Evolutionary conservation across 1,284 basidiomycete genomes (phyloP).

Genomic region (Hemileccinum hortonii): DNA sequence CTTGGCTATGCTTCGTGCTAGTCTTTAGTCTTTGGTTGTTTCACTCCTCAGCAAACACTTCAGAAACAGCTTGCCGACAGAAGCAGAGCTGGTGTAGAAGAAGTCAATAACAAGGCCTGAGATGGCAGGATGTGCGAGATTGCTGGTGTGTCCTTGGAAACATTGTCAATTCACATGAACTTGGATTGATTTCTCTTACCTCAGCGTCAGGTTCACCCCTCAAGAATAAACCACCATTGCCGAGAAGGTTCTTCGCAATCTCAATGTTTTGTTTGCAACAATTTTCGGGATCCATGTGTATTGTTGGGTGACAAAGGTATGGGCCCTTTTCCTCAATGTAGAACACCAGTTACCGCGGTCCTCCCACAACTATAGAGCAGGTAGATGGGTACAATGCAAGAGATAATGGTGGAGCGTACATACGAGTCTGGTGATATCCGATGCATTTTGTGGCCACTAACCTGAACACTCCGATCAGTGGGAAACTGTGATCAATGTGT

Average conservation of each 20-base stretch:
- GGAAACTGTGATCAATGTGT: too few relatives aligned
- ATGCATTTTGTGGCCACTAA: too few relatives aligned
- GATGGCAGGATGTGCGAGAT: constrained; percentile 1
- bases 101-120: constrained; percentile 2
- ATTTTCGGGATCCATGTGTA: constrained; percentile 11
- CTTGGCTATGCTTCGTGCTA: too few relatives aligned
- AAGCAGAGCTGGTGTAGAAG: neutral
- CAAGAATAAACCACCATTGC: neutral
- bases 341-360: constrained; percentile 12
- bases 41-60: neutral
- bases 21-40: too few relatives aligned
- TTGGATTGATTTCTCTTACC: neutral
- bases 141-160: constrained; percentile 9
- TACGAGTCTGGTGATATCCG: too few relatives aligned
- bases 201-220: constrained; percentile 5
- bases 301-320: neutral
- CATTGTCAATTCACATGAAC: neutral
- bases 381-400: neutral
- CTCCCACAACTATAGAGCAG: constrained; percentile 4
- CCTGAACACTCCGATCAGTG: too few relatives aligned
- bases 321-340: constrained; percentile 6
- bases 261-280: neutral
- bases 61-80: neutral
- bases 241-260: constrained; percentile 2
- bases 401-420: too few relatives aligned